Evolutionary conservation across 805 yeast species (phyloP), one percentile per base, ranked within the genome.

Genomic region (Cephaloascus fragrans): DNA sequence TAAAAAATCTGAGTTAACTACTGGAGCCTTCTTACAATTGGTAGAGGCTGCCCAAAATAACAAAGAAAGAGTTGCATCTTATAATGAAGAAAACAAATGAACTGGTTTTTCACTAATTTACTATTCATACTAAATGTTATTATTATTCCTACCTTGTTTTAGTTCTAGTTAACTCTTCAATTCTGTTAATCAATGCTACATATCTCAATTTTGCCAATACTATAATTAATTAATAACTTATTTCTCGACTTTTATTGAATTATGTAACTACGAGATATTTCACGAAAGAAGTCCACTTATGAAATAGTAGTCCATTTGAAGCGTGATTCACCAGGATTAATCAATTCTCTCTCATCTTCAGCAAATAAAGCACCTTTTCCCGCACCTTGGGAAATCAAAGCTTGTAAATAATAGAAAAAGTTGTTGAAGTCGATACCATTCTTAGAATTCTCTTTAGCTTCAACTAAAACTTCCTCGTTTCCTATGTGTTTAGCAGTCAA

Each of bases 21-120:
- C 70, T n/a, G 64, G 65, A 41, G 74, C 82, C 4, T 81, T 83
- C 59, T 80, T 77, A 19, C 84, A 79, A 51, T 74, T 83, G 46
- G 90, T 83, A 2, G 67, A 65, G 39, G 79, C 88, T 1, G 90
- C 86, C 1, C 64, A 74, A 16, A 66, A 75, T 39, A 76, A 80
- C 48, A 77, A 73, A 52, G 79, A 77, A 14, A 31, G 33, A 16
- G 33, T 31, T n/a, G 33, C 8, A 16, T 9, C 15, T n/a, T 31
- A 31, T 31, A 16, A 6, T 6, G 33, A 31, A 31, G 33, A 31
- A 31, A n/a, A n/a, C n/a, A n/a, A n/a, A n/a, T n/a, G n/a, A n/a
- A n/a, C n/a, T n/a, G n/a, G n/a, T n/a, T n/a, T n/a, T n/a, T n/a
- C n/a, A n/a, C n/a, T n/a, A n/a, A n/a, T n/a, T n/a, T n/a, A n/a